Evolutionary conservation across 2,329 filamentous ascomycete species (phyloP).

Genomic region (Uncinocarpus reesii): DNA sequence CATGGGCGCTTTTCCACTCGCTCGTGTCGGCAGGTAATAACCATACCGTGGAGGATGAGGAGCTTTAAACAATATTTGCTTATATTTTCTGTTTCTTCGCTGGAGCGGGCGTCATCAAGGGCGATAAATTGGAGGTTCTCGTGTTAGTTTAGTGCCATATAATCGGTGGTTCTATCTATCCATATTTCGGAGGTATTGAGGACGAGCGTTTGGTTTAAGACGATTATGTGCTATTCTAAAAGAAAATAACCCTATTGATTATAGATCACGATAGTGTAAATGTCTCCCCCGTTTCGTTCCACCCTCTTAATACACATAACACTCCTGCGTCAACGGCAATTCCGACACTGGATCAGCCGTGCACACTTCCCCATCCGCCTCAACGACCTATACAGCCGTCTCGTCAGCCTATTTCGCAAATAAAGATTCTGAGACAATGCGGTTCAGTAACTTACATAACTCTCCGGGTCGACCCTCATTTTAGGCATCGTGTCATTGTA

Average conservation of each 20-base stretch:
- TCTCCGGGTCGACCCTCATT: slow-evolving; percentile 89
- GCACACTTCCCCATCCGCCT: slow-evolving; percentile 69
- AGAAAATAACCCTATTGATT: no score
- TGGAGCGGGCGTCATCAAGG: no score
- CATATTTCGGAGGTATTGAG: no score
- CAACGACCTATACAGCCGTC: slow-evolving; percentile 47
- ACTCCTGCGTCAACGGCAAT: slow-evolving; percentile 67
- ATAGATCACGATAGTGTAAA: no score
- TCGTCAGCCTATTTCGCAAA: neutral
- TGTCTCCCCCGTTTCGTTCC: no score
- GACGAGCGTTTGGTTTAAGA: no score
- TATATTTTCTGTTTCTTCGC: no score
- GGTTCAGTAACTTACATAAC: slow-evolving; percentile 47
- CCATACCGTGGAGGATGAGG: slow-evolving; percentile 34
- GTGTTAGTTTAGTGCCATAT: no score
- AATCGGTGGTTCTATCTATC: no score
- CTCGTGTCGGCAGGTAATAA: slow-evolving; percentile 37
- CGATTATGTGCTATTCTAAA: no score
- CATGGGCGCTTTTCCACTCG: slow-evolving; percentile 32
- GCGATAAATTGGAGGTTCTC: no score
- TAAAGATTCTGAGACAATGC: slow-evolving; percentile 6
- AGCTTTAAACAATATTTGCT: slow-evolving; percentile 31
- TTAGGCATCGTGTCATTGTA: slow-evolving; percentile 72
- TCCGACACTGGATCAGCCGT: slow-evolving; percentile 59
- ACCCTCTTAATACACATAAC: slow-evolving; percentile 58